A percentile compares a stretch with the other conserved stretches of the same genome.
Conservation (phyloP, 2,329 filamentous ascomycete genomes). For the Leptographium galeiforme region DNA sequence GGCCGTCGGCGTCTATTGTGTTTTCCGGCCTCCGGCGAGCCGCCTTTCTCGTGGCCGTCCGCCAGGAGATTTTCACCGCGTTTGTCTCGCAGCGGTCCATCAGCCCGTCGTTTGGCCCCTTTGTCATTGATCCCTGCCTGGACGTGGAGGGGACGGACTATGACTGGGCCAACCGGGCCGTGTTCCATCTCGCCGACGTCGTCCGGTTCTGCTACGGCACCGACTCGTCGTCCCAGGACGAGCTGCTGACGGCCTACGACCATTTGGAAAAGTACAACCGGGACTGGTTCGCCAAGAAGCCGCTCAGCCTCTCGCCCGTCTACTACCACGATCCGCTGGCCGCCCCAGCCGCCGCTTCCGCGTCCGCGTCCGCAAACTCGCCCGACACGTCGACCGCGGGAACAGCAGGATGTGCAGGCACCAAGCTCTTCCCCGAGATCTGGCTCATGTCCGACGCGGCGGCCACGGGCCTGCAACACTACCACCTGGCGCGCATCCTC, state of each 20-base stretch:
- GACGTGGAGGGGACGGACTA: not conserved
- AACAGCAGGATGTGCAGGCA: not conserved
- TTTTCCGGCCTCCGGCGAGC: not conserved
- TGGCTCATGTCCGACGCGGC: not conserved
- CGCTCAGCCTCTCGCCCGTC: not conserved
- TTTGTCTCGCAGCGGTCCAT: slow-evolving; percentile 2
- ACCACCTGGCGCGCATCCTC: not conserved
- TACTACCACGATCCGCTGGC: not conserved
- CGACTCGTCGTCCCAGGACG: not conserved
- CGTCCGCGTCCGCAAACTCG: too few relatives aligned
- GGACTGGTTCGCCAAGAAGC: not conserved
- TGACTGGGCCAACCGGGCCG: not conserved
- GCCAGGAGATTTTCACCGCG: slow-evolving; percentile 1
- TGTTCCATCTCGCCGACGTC: not conserved
- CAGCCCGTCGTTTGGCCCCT: not conserved
- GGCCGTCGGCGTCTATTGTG: not conserved
- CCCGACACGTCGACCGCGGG: not conserved
- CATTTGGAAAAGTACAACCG: not conserved
- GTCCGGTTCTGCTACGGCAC: slow-evolving; percentile 1
- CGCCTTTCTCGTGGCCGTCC: not conserved
- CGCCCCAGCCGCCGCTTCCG: too few relatives aligned
- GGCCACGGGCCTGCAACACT: not conserved
- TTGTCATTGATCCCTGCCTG: not conserved
- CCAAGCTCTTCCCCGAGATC: not conserved
- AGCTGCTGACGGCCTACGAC: not conserved